Base-by-base conservation (phyloP, 805 yeast genomes). In the Komagataella phaffii region DNA sequence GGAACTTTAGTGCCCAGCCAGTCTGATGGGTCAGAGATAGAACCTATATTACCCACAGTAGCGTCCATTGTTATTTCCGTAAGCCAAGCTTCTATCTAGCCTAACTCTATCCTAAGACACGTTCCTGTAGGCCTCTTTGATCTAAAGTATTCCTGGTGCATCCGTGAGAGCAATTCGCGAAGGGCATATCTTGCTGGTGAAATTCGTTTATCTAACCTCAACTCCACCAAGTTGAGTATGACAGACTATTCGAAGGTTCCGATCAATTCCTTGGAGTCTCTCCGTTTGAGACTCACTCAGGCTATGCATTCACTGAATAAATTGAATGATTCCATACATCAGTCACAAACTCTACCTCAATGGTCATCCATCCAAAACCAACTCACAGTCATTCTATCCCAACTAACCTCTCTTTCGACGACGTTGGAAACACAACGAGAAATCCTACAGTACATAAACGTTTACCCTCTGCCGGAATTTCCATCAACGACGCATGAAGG, bases 401-500 rank as follows among this genome's bases (percentile, higher is more conserved):
- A 93, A 63, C 69, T 91, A 47, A 77, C 79, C 46, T 82, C 96
- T 2, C 75, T 91, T n/a, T 79, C 95, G 0, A 66, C 77, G 5
- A 82, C 88, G 1, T 62, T 93, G 21, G 79, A 81, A 45, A 73
- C 75, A 51, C 80, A 83, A 59, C 74, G 78, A 6, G 83, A 76
- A 3, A 64, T 76, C 0, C 69, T 93, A 23, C 74, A 75, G 47
- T 66, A 77, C 4, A 81, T 95, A 0, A 88, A 86, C 50, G 90
- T 82, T 1, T 91, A 79, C 60, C 99, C 99, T 1, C 70, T 87
- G 51, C 84, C 90, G 0, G 75, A 76, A 18, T 93, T 91, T 62
- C 97, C 97, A 7, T 79, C 95, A 0, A 77, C 88, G 1, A 85
- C 87, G 47, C 90, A 87, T 56, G 90, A 86, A 59, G 86, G 88